phyloP scores from a whole-genome alignment of 352 stramenopile genomes.

The Pythium grandisporangium region DNA sequence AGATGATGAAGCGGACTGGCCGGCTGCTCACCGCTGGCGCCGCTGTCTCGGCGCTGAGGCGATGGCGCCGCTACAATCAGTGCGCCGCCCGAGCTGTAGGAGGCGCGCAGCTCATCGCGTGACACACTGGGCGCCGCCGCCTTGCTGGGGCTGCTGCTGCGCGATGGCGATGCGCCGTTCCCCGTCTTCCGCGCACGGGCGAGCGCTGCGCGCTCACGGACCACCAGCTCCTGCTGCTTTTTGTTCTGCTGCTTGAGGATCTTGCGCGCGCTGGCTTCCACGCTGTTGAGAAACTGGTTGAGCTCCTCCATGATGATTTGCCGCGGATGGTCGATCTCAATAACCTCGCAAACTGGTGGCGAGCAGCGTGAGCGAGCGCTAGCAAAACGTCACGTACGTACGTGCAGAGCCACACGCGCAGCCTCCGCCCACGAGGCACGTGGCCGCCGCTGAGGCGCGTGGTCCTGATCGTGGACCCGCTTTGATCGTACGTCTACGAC shows the following conservation, averaged over 20 bases:
- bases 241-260: conserved; percentile 81
- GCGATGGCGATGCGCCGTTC: conserved; percentile 1
- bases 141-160: conserved; percentile 5
- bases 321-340: too few species aligned
- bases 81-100: conserved; percentile 38
- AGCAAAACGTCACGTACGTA: too few species aligned
- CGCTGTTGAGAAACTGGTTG: conserved; percentile 71
- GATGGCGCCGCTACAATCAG: conserved; percentile 38
- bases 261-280: conserved; percentile 60
- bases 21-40: conserved; percentile 4
- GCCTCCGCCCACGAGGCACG: too few species aligned
- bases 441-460: too few species aligned
- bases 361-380: too few species aligned
- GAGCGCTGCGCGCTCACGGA: conserved; percentile 32
- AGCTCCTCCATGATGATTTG: conserved; percentile 57
- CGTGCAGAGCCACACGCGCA: too few species aligned
- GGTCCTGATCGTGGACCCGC: too few species aligned
- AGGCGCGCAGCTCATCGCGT: conserved; percentile 45
- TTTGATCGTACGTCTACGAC: too few species aligned
- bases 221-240: conserved; percentile 52
- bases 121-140: conserved; percentile 18
- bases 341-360: too few species aligned
- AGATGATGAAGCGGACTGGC: neutral
- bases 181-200: conserved; percentile 15
- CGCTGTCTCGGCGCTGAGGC: conserved; percentile 18